Conservation (phyloP, 495 filamentous ascomycete species). For the Penicillium steckii region DNA sequence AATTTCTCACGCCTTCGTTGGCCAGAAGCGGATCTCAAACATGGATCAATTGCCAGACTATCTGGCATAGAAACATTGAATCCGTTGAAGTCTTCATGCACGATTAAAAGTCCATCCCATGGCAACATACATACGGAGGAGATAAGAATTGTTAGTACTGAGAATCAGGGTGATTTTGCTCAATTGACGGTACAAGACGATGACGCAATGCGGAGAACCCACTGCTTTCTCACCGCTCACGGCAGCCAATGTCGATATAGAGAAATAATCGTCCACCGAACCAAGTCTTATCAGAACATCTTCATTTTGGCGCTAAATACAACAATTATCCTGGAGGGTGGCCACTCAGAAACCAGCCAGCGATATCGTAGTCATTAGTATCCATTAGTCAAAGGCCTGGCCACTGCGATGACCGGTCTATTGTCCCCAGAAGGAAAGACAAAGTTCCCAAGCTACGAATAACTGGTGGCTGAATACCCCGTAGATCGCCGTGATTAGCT, state of each 20-base stretch:
- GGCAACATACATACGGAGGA: no score
- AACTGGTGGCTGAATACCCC: conserved; percentile 3
- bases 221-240: conserved; percentile 18
- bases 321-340: not conserved
- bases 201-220: conserved; percentile 29
- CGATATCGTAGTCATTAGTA: conserved; percentile 13
- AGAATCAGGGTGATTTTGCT: no score
- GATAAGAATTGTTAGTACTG: no score
- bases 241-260: conserved; percentile 9
- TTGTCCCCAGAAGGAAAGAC: conserved; percentile 3
- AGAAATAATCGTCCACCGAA: conserved; percentile 21
- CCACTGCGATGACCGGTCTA: conserved; percentile 14
- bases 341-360: conserved; percentile 8
- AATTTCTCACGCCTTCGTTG: conserved; percentile 9
- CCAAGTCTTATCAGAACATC: conserved; percentile 5
- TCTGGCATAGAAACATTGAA: no score
- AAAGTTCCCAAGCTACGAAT: not conserved
- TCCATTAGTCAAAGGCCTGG: conserved; percentile 15
- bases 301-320: not conserved
- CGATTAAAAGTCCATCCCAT: no score
- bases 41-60: no score
- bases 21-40: conserved; percentile 5
- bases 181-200: no score
- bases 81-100: no score
- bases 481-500: conserved; percentile 9